These are phyloP conservation scores for Fraxinus greggii DNA, from an alignment of 305 asterid genomes.

Conservation along the genomic window DNA sequence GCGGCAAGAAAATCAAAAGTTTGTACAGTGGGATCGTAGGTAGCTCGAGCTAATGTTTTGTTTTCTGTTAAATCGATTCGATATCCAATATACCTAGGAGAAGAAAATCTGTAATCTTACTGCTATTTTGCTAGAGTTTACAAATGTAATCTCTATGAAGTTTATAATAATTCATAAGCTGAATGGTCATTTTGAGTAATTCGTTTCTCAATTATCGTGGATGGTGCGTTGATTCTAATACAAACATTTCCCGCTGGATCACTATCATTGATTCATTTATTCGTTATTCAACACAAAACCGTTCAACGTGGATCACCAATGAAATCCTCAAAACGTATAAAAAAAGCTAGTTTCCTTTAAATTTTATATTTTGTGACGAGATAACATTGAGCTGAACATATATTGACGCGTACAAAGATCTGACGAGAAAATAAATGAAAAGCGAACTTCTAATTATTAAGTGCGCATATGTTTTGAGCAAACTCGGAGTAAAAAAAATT, in stretches of 20 bases:
- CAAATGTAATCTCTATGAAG: not conserved
- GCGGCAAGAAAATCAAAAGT: constrained; percentile 16
- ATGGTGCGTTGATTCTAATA: not conserved
- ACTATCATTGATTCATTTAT: not conserved
- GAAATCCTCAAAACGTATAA: not conserved
- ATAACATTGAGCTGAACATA: not conserved
- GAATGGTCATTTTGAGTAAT: not conserved
- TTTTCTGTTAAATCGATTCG: constrained; percentile 13
- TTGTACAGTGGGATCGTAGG: constrained; percentile 22
- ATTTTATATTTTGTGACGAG: not conserved
- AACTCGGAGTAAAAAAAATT: too few species aligned
- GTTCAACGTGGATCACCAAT: too few species aligned
- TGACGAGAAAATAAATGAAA: not conserved
- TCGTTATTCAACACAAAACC: too few species aligned
- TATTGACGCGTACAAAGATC: not conserved
- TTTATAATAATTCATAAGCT: constrained; percentile 16
- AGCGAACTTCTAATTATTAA: too few species aligned
- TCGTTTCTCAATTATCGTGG: not conserved
- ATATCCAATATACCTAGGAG: not conserved
- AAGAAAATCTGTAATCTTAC: constrained; percentile 17
- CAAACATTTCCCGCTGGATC: too few species aligned
- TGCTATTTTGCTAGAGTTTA: not conserved
- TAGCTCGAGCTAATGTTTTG: not conserved
- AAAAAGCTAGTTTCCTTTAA: not conserved
- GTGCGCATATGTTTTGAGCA: too few species aligned